Conservation (phyloP, 345 rosid genomes). For the Salix dunnii region DNA sequence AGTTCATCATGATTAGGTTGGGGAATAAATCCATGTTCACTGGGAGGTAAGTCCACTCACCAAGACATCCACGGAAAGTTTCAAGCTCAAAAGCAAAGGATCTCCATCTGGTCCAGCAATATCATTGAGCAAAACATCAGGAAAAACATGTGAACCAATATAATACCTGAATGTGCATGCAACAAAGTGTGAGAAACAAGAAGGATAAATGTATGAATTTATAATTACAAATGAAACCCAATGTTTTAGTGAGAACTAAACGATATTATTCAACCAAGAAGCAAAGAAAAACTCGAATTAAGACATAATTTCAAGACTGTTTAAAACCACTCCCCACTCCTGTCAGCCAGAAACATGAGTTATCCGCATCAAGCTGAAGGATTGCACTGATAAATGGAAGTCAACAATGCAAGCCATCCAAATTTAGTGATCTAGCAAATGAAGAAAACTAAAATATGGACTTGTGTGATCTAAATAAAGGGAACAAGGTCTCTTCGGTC, state of each 20-base stretch:
- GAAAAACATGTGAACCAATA: constrained; percentile 75
- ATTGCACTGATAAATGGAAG: not conserved
- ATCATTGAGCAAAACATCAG: constrained; percentile 91
- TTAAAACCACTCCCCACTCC: not conserved
- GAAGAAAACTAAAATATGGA: not conserved
- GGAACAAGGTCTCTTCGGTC: not conserved
- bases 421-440: not conserved
- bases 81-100: constrained; percentile 82
- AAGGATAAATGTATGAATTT: not conserved
- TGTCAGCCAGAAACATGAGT: not conserved
- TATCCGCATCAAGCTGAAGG: constrained; percentile 1
- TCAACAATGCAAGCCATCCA: not conserved
- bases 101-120: constrained; percentile 92
- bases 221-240: not conserved
- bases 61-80: constrained; percentile 94
- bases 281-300: not conserved
- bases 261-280: not conserved
- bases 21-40: not conserved
- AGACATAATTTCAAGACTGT: not conserved
- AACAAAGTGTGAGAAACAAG: constrained; percentile 9
- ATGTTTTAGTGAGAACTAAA: not conserved
- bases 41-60: constrained; percentile 40
- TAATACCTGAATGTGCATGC: constrained; percentile 64
- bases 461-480: not conserved
- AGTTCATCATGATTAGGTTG: not conserved